Evolutionary conservation across 495 filamentous ascomycete genomes (phyloP), one percentile per base, ranked within the genome.

Genomic region (Aspergillus haitiensis): DNA sequence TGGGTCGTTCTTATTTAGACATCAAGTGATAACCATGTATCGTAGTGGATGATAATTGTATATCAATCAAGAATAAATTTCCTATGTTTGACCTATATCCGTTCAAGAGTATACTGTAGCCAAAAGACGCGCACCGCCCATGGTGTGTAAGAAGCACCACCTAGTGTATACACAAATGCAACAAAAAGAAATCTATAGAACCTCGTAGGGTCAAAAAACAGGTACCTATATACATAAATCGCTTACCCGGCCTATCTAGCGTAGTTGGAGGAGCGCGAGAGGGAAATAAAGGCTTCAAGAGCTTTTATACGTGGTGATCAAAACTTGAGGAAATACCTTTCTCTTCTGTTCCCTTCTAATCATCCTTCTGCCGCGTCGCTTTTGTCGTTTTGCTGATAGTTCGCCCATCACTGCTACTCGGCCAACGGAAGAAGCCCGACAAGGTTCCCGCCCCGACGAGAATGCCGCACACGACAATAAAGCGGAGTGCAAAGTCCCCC

Each of bases 401-500:
- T 40, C 32, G 10, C 33, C 15, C 45, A 40, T 33, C 27, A 39
- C 6, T 48, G 49, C 34, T 55, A 31, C 34, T 15, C 16, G 67
- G 58, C 56, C 51, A 62, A 35, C 58, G 61, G 15, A 67, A 44
- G 5, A 72, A 47, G 9, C 64, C 69, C 7, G 66, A 55, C 44
- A 72, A 44, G n/a, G 52, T 63, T 11, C 57, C 63, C 7, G 72
- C 65, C 18, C 64, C 53, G 10, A 72, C 34, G 37, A 82, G 57
- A 39, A 77, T 74, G n/a, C 70, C 73, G 39, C 67, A 70, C 10
- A 78, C 71, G 39, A 76, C 48, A 16, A 79, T 34, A 56, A 86
- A 84, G 45, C 80, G 76, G 46, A 80, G 52, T 52, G 76, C 51
- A 61, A 77, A 64, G 56, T 72, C 74, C 5, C 77, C 72, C 21